A percentile compares a stretch with the other conserved stretches of the same genome.
phyloP scores from a whole-genome alignment of 352 stramenopile genomes.

The Globisporangium alternatum region DNA sequence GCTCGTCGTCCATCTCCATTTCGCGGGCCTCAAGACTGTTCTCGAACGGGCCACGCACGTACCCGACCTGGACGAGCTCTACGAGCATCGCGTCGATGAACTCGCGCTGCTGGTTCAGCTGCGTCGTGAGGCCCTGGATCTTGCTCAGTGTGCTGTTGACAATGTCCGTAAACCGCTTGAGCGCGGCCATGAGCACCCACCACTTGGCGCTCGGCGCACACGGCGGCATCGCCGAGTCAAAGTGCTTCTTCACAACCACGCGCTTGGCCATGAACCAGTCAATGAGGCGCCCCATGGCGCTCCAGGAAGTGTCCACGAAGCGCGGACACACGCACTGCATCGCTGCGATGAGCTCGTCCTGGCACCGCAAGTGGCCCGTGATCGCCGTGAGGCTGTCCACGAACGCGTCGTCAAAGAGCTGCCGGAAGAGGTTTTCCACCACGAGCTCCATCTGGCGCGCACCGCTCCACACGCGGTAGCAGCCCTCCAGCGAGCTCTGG shows the following conservation, averaged over 20 bases:
- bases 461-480: conserved; percentile 15
- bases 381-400: conserved; percentile 8
- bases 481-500: conserved; percentile 4
- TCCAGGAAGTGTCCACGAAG: conserved; percentile 17
- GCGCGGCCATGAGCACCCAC: conserved; percentile 20
- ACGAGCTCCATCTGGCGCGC: conserved; percentile 15
- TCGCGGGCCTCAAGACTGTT: conserved; percentile 11
- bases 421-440: conserved; percentile 5
- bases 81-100: conserved; percentile 7
- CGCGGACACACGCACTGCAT: conserved; percentile 14
- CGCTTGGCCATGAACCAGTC: conserved; percentile 18
- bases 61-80: conserved; percentile 19
- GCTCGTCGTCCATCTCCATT: conserved; percentile 5
- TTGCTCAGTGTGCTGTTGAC: conserved; percentile 6
- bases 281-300: conserved; percentile 11
- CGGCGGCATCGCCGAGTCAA: conserved; percentile 14
- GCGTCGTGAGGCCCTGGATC: conserved; percentile 11
- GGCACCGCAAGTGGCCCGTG: conserved; percentile 11
- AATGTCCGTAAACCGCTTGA: conserved; percentile 18
- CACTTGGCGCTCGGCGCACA: conserved; percentile 10
- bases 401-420: conserved; percentile 17
- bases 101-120: conserved; percentile 14
- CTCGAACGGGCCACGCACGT: conserved; percentile 15
- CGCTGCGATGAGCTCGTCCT: conserved; percentile 11
- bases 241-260: conserved; percentile 12